phyloP scores from a whole-genome alignment of 257 asterid genomes.

The Solanum paucissectum region DNA sequence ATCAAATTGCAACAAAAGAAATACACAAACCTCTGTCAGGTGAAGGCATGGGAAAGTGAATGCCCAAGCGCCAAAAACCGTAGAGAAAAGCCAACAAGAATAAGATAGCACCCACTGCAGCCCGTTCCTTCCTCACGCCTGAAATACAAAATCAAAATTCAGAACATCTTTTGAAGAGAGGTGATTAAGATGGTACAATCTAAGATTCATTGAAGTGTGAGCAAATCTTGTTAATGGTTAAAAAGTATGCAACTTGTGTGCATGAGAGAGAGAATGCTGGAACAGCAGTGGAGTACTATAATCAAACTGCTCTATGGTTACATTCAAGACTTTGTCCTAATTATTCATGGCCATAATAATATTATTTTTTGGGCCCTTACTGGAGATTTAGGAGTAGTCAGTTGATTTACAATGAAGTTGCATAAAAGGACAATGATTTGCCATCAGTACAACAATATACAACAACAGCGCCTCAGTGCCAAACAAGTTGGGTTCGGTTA shows the following conservation, averaged over 20 bases:
- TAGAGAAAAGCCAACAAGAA: constrained; percentile 84
- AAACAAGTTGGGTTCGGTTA: not conserved
- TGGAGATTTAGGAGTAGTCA: not conserved
- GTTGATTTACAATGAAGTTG: not conserved
- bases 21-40: constrained; percentile 73
- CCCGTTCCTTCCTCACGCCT: constrained; percentile 84
- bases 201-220: not conserved
- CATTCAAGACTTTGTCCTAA: not conserved
- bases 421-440: not conserved
- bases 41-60: constrained; percentile 99
- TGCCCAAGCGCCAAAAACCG: constrained; percentile 96
- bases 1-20: not conserved
- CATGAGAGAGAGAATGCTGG: not conserved
- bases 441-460: not conserved
- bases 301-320: not conserved
- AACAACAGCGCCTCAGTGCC: not conserved
- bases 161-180: not conserved
- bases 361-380: not conserved
- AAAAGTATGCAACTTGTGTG: not conserved
- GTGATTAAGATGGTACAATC: not conserved
- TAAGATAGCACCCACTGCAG: constrained; percentile 73
- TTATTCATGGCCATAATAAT: not conserved
- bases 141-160: constrained; percentile 17
- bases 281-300: not conserved
- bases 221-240: not conserved